Conservation (phyloP, 208 protist species). For the Acanthamoeba triangularis region DNA sequence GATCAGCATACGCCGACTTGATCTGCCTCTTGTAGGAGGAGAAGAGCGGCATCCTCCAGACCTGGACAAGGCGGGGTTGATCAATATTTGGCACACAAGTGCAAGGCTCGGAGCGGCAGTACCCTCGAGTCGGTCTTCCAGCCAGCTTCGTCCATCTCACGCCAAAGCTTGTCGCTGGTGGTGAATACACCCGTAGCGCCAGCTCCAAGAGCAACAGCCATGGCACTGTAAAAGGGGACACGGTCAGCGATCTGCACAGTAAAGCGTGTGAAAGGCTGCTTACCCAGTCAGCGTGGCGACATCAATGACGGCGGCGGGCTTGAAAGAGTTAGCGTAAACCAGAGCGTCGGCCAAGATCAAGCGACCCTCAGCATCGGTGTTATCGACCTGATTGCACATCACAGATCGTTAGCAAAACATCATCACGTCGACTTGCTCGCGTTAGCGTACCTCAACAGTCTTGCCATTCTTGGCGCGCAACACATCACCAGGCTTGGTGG, state of each 20-base stretch:
- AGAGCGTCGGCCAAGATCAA: slow-evolving; percentile 89
- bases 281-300: slow-evolving; percentile 89
- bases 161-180: slow-evolving; percentile 75
- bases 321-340: slow-evolving; percentile 81
- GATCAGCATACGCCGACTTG: slow-evolving; percentile 81
- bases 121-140: background rate
- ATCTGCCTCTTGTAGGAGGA: slow-evolving; percentile 81
- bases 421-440: background rate
- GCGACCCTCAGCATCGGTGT: slow-evolving; percentile 91
- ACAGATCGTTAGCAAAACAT: background rate
- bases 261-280: background rate
- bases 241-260: background rate
- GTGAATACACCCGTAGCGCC: slow-evolving; percentile 79
- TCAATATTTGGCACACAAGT: background rate
- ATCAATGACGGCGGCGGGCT: slow-evolving; percentile 83
- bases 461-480: slow-evolving; percentile 85
- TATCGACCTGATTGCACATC: slow-evolving; percentile 81
- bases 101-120: background rate
- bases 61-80: background rate
- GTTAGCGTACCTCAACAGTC: slow-evolving; percentile 83
- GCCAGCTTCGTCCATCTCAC: slow-evolving; percentile 56
- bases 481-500: slow-evolving; percentile 87
- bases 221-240: background rate
- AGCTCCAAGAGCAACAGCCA: slow-evolving; percentile 77
- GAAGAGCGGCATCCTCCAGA: slow-evolving; percentile 68